Conservation (phyloP, 1,284 basidiomycete species). For the Tilletiaria anomala region DNA sequence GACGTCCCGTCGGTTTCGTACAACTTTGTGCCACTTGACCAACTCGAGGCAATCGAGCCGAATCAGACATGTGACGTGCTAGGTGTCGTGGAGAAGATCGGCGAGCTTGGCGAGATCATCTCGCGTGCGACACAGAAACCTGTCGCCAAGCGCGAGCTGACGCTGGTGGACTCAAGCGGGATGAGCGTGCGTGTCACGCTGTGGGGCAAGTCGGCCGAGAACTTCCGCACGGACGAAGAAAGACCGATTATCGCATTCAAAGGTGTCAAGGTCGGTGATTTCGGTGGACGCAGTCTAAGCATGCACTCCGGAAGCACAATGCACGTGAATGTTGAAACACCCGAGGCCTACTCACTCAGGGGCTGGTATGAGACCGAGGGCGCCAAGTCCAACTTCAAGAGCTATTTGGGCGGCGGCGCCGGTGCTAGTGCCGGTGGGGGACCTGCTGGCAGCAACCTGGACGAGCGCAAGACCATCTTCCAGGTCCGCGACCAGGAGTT, state of each 20-base stretch:
- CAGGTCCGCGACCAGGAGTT: conserved; percentile 68
- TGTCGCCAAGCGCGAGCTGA: conserved; percentile 40
- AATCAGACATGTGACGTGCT: conserved; percentile 40
- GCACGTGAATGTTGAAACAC: conserved; percentile 66
- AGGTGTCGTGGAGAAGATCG: conserved; percentile 27
- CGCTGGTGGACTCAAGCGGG: conserved; percentile 68
- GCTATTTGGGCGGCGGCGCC: conserved; percentile 41
- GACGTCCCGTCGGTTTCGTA: conserved; percentile 39
- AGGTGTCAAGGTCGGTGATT: conserved; percentile 86
- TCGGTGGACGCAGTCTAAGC: conserved; percentile 62
- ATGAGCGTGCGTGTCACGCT: conserved; percentile 73
- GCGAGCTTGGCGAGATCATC: conserved; percentile 32
- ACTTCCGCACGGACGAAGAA: conserved; percentile 44
- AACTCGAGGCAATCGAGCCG: conserved; percentile 32
- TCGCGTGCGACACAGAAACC: conserved; percentile 36
- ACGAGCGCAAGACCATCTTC: conserved; percentile 51
- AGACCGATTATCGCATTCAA: conserved; percentile 58
- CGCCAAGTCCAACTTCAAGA: conserved; percentile 19
- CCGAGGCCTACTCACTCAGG: conserved; percentile 66
- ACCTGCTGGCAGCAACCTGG: conserved; percentile 7
- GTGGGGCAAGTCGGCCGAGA: conserved; percentile 91
- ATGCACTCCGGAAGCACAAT: conserved; percentile 49
- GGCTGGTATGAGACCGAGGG: conserved; percentile 58
- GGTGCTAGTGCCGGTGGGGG: conserved; percentile 42
- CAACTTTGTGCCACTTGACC: conserved; percentile 34